Percentiles rank a stretch among this genome's conserved stretches.
phyloP scores from a whole-genome alignment of 2,329 filamentous ascomycete species.

The Apiospora rasikravindrae region DNA sequence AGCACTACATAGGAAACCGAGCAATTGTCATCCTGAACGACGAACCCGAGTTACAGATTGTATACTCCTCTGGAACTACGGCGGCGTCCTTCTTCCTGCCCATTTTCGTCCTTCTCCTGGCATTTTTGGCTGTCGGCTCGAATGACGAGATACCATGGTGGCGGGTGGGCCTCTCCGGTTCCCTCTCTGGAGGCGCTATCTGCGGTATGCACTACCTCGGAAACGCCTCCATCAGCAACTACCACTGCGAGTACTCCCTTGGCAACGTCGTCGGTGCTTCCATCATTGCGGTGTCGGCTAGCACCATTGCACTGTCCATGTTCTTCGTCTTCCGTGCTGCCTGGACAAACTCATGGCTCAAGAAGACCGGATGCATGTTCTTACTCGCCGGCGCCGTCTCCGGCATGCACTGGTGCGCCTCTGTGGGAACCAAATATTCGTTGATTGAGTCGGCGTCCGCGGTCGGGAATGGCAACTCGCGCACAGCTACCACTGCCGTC shows the following conservation, averaged over 20 bases:
- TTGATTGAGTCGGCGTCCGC: conserved; percentile 38
- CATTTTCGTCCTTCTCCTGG: conserved; percentile 73
- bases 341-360: conserved; percentile 85
- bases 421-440: conserved; percentile 72
- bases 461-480: background rate
- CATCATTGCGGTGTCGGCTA: conserved; percentile 74
- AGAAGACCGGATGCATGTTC: conserved; percentile 68
- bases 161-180: conserved; percentile 66
- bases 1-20: conserved; percentile 83
- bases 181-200: conserved; percentile 75
- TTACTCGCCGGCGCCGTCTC: conserved; percentile 78
- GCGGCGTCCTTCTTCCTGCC: conserved; percentile 81
- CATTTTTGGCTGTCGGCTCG: conserved; percentile 71
- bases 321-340: conserved; percentile 79
- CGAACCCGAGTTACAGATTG: conserved; percentile 67
- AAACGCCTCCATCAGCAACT: conserved; percentile 83
- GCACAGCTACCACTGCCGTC: conserved; percentile 71
- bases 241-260: conserved; percentile 65
- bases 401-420: conserved; percentile 87
- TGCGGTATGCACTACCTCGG: conserved; percentile 89
- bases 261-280: conserved; percentile 70
- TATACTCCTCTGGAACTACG: conserved; percentile 75
- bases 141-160: conserved; percentile 55
- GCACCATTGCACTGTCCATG: conserved; percentile 70
- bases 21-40: conserved; percentile 75